Percentiles rank a stretch among this genome's conserved stretches.
Conservation (phyloP, 2,329 filamentous ascomycete species). For the Exophiala oligosperma region DNA sequence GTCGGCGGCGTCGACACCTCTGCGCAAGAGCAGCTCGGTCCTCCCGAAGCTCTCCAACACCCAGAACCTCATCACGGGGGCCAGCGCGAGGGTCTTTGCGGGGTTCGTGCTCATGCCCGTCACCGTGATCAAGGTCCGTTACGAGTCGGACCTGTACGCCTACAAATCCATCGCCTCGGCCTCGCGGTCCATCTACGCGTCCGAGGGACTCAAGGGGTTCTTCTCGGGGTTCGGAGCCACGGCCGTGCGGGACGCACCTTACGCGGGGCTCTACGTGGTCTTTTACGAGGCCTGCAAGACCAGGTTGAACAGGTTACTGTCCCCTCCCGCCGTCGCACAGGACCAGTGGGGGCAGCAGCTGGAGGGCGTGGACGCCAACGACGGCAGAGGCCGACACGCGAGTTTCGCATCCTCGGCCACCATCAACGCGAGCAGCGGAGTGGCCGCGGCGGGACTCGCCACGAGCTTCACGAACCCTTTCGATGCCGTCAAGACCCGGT, state of each 20-base stretch:
- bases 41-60: constrained; percentile 80
- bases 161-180: constrained; percentile 77
- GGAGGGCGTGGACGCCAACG: constrained; percentile 29
- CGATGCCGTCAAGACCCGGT: constrained; percentile 90
- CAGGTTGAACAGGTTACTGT: constrained; percentile 47
- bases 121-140: constrained; percentile 94
- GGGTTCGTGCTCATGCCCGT: constrained; percentile 94
- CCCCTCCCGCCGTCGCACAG: not conserved
- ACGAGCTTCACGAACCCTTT: constrained; percentile 94
- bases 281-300: constrained; percentile 87
- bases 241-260: constrained; percentile 90
- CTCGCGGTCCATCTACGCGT: constrained; percentile 69
- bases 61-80: constrained; percentile 82
- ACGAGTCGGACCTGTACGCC: constrained; percentile 82
- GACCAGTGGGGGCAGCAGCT: not conserved
- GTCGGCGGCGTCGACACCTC: not conserved
- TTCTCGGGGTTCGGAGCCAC: constrained; percentile 94
- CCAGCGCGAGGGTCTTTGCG: constrained; percentile 77
- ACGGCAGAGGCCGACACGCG: not conserved
- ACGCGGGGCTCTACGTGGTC: constrained; percentile 90
- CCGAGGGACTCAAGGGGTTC: constrained; percentile 77
- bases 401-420: constrained; percentile 52
- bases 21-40: constrained; percentile 51
- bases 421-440: constrained; percentile 84
- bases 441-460: constrained; percentile 76